These are phyloP conservation scores for Glebionis coronaria DNA, from an alignment of 129 eudicot genomes.

Conservation along the genomic window DNA sequence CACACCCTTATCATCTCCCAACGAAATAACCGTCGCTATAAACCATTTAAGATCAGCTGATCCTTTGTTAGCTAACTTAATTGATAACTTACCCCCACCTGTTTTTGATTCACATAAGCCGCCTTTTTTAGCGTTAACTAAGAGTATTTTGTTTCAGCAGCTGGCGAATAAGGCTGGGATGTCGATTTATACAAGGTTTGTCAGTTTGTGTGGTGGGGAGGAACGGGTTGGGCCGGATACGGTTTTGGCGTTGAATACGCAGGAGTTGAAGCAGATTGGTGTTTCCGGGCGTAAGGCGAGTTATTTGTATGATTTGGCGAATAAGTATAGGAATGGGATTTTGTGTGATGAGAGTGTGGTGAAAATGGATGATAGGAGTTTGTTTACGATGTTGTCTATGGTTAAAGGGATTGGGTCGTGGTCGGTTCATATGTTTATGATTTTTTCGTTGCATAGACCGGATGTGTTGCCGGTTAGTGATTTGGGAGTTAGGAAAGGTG, in stretches of 20 bases:
- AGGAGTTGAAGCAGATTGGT: slow-evolving; percentile 83
- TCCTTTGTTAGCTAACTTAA: slow-evolving; percentile 51
- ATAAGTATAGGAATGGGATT: slow-evolving; percentile 73
- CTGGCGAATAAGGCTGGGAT: slow-evolving; percentile 84
- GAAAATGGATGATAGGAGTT: slow-evolving; percentile 84
- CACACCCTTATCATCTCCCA: slow-evolving; percentile 49
- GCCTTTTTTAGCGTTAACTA: slow-evolving; percentile 70
- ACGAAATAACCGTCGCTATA: slow-evolving; percentile 57
- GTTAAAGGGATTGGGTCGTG: slow-evolving; percentile 97
- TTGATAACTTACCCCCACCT: slow-evolving; percentile 64
- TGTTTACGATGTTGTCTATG: slow-evolving; percentile 88
- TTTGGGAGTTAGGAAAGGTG: slow-evolving; percentile 92
- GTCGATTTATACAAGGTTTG: slow-evolving; percentile 70
- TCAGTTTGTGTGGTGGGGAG: slow-evolving; percentile 76
- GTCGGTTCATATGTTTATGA: slow-evolving; percentile 99
- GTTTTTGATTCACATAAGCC: slow-evolving; percentile 54
- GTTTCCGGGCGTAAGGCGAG: slow-evolving; percentile 85
- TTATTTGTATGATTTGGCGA: slow-evolving; percentile 72
- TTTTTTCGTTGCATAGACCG: slow-evolving; percentile 81
- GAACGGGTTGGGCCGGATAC: slow-evolving; percentile 50
- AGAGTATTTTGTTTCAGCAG: slow-evolving; percentile 80
- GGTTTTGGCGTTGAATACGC: slow-evolving; percentile 52
- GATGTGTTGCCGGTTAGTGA: slow-evolving; percentile 93
- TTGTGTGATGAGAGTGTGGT: slow-evolving; percentile 63
- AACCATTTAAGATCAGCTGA: slow-evolving; percentile 64